Evolutionary conservation across 108 stramenopile genomes (phyloP).

Genomic region (Epithemia pelagica): DNA sequence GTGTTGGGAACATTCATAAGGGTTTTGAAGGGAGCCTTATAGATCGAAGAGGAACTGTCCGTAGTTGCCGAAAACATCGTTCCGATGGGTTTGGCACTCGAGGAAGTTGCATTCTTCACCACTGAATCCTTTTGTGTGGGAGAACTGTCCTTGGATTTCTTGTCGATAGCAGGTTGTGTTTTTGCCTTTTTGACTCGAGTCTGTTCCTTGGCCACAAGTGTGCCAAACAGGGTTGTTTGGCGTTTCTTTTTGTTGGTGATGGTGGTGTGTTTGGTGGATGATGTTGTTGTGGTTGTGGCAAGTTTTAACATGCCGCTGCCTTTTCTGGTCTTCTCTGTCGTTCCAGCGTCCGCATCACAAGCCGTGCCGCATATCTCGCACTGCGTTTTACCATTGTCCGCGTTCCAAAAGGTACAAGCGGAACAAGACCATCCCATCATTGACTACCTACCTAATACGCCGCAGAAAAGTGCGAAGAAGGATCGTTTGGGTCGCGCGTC

Average conservation of each 20-base stretch:
- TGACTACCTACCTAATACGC: no score
- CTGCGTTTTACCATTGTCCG: constrained; percentile 3
- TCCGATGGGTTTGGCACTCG: background rate
- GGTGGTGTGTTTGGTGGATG: background rate
- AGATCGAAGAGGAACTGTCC: no score
- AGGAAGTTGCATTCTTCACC: background rate
- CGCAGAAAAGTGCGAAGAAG: no score
- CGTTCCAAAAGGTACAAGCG: constrained; percentile 29
- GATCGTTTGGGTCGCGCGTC: no score
- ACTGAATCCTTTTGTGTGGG: constrained; percentile 1
- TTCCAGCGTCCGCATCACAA: background rate
- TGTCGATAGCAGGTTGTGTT: background rate
- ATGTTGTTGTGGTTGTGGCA: background rate
- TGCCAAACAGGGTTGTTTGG: background rate
- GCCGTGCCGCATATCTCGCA: constrained; percentile 30
- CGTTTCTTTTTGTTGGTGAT: background rate
- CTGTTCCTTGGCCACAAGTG: background rate
- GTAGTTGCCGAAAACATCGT: background rate
- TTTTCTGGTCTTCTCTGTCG: background rate
- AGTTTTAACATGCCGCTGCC: background rate
- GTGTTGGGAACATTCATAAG: background rate
- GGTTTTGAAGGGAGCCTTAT: background rate
- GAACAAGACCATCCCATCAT: constrained; percentile 29
- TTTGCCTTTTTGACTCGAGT: background rate
- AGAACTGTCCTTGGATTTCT: background rate